Percentiles rank a stretch among this genome's conserved stretches.
phyloP scores from a whole-genome alignment of 768 basidiomycete genomes.

The Dioszegia hungarica region DNA sequence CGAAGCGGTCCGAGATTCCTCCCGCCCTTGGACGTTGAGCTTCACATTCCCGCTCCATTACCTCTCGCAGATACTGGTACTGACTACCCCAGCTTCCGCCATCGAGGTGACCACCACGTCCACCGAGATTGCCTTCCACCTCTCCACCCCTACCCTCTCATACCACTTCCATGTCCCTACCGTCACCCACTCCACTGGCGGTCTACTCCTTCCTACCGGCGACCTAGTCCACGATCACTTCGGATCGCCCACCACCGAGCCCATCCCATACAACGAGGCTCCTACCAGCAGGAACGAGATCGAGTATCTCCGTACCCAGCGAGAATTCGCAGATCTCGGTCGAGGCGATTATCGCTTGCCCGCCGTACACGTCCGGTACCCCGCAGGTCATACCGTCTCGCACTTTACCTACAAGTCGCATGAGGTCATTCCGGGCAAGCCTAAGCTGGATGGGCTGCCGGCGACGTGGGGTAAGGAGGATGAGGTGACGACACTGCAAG shows the following conservation, averaged over 20 bases:
- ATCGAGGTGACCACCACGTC: not conserved
- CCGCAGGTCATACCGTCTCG: slow-evolving; percentile 1
- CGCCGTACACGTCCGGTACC: slow-evolving; percentile 18
- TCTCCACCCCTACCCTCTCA: not conserved
- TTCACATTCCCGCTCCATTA: too few species aligned
- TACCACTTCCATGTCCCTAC: slow-evolving; percentile 6
- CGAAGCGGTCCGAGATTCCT: too few species aligned
- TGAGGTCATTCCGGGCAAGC: slow-evolving; percentile 17
- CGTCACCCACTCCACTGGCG: not conserved
- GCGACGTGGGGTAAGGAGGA: slow-evolving; percentile 15
- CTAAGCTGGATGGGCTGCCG: slow-evolving; percentile 16
- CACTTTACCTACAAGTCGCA: slow-evolving; percentile 14
- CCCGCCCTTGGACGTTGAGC: too few species aligned
- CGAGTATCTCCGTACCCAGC: not conserved
- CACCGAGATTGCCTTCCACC: not conserved
- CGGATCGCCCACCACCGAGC: slow-evolving; percentile 3
- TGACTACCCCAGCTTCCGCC: too few species aligned
- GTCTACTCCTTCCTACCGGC: not conserved
- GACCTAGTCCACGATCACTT: slow-evolving; percentile 16
- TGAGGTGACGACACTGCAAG: slow-evolving; percentile 14
- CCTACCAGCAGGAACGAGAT: not conserved
- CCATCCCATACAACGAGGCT: not conserved
- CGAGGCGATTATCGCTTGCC: slow-evolving; percentile 27
- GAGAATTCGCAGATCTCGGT: slow-evolving; percentile 28
- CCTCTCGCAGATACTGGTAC: too few species aligned